Conservation (phyloP, 2,329 filamentous ascomycete genomes). For the Periconia sp. region DNA sequence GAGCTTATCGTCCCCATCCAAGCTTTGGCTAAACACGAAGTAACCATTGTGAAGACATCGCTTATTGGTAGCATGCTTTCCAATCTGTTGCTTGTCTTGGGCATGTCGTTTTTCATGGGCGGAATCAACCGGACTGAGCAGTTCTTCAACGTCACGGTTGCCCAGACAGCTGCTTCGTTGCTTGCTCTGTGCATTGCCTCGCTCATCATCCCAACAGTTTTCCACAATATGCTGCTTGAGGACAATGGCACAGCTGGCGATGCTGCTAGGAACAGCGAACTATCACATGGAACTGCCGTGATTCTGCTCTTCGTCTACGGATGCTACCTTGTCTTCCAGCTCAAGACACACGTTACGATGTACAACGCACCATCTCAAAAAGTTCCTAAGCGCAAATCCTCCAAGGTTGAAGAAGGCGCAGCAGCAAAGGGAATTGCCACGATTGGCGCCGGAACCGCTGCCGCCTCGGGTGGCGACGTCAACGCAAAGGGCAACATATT, state of each 20-base stretch:
- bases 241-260: constrained; percentile 17
- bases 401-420: constrained; percentile 53
- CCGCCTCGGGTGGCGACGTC: constrained; percentile 53
- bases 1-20: constrained; percentile 88
- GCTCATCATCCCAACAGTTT: constrained; percentile 88
- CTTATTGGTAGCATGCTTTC: constrained; percentile 90
- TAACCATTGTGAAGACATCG: constrained; percentile 88
- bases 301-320: constrained; percentile 83
- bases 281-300: constrained; percentile 72
- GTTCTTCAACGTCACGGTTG: constrained; percentile 88
- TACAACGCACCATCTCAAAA: constrained; percentile 83
- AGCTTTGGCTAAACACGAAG: constrained; percentile 71
- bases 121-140: constrained; percentile 79
- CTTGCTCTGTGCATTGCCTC: constrained; percentile 77
- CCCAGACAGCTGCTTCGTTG: constrained; percentile 82
- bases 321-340: constrained; percentile 86
- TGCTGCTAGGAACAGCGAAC: constrained; percentile 31
- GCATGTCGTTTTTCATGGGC: constrained; percentile 90
- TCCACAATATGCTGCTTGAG: constrained; percentile 47
- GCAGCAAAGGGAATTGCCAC: constrained; percentile 53
- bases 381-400: constrained; percentile 59
- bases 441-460: constrained; percentile 56
- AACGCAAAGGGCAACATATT: constrained; percentile 50
- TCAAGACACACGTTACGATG: constrained; percentile 78
- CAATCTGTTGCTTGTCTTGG: constrained; percentile 84